Conservation (phyloP, 2,329 filamentous ascomycete species). For the Ophiostoma novo-ulmi region DNA sequence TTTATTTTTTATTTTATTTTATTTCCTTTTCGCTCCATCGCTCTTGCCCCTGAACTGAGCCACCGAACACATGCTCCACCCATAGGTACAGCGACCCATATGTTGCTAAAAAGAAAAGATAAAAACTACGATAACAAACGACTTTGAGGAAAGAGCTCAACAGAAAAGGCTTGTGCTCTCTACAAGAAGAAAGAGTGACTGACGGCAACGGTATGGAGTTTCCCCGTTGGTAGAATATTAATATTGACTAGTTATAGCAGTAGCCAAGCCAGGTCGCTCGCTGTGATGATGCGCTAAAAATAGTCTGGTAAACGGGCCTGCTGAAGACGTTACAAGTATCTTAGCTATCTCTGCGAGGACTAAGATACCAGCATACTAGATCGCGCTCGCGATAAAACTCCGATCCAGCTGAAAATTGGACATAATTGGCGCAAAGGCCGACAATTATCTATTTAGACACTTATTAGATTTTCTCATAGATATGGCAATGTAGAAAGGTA, state of each 20-base stretch:
- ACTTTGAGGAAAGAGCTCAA: too few species aligned
- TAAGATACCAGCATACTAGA: neutral
- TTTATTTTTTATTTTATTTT: neutral
- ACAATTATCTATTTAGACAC: neutral
- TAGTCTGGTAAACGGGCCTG: neutral
- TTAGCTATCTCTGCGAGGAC: neutral
- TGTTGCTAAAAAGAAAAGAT: neutral
- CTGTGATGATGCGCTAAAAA: conserved; percentile 1
- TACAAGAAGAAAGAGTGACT: neutral
- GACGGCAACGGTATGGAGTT: neutral
- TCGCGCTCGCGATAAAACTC: neutral
- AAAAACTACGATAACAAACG: neutral
- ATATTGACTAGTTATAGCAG: neutral
- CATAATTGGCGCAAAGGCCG: neutral
- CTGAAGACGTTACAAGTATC: neutral
- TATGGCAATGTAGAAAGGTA: neutral
- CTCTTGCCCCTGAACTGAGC: conserved; percentile 2
- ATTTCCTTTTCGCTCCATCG: neutral
- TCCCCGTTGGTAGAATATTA: neutral
- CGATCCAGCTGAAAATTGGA: conserved; percentile 12
- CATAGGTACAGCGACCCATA: neutral
- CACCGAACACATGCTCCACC: neutral
- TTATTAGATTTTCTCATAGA: neutral
- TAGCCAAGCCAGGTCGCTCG: neutral
- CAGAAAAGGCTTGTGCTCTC: too few species aligned